phyloP scores from a whole-genome alignment of 129 eudicot genomes.

The Deinandra increscens region DNA sequence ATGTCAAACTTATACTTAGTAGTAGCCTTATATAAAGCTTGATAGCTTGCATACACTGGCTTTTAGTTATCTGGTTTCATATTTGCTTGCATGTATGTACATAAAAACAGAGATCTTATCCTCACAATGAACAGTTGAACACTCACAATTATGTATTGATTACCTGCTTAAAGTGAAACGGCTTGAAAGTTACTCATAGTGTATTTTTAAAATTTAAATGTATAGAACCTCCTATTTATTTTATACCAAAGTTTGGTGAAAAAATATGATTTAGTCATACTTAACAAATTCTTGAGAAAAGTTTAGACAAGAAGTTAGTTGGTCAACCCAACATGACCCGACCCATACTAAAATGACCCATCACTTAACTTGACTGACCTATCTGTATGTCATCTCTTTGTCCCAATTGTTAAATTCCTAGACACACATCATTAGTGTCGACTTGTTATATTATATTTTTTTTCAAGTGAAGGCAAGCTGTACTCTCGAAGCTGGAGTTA shows the following conservation, averaged over 20 bases:
- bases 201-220: background rate
- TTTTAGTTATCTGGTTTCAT: background rate
- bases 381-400: background rate
- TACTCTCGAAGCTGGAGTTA: slow-evolving; percentile 94
- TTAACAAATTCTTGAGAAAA: background rate
- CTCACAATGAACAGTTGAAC: background rate
- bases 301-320: background rate
- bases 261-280: background rate
- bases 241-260: background rate
- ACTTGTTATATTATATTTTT: background rate
- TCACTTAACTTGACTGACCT: background rate
- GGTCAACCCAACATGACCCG: background rate
- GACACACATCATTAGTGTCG: slow-evolving; percentile 12
- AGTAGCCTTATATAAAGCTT: background rate
- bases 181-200: background rate
- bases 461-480: slow-evolving; percentile 69
- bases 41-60: background rate
- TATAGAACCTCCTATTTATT: background rate
- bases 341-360: background rate
- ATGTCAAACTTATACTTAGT: background rate
- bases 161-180: too few species aligned
- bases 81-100: background rate
- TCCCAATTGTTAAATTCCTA: background rate
- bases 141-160: too few species aligned
- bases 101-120: background rate